Percentiles rank a stretch among this genome's conserved stretches.
Conservation (phyloP, 2,329 filamentous ascomycete genomes). For the Ophiognomonia clavigignenti-juglandacearum region DNA sequence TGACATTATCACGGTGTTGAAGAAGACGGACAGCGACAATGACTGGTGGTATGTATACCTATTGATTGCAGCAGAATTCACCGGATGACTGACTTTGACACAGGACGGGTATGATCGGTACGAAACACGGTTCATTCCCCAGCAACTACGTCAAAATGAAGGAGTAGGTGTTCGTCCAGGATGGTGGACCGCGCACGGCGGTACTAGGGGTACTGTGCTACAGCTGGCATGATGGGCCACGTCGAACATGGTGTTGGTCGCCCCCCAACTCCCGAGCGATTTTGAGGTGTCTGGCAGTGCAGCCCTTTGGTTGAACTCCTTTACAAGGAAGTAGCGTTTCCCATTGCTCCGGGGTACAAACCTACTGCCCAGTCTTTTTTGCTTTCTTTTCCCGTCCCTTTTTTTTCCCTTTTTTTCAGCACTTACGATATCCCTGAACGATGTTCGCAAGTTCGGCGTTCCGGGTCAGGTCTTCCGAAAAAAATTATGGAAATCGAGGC, state of each 20-base stretch:
- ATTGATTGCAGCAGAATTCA: background rate
- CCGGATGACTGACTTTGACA: conserved; percentile 10
- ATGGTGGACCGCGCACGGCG: background rate
- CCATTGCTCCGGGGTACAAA: too few relatives aligned
- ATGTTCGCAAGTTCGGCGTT: background rate
- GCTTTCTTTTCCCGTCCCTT: background rate
- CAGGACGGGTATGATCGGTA: conserved; percentile 84
- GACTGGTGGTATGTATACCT: conserved; percentile 78
- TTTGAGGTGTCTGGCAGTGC: too few relatives aligned
- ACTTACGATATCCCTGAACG: background rate
- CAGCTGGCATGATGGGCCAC: background rate
- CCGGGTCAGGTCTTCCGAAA: background rate
- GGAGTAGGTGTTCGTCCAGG: conserved; percentile 29
- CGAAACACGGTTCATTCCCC: conserved; percentile 86
- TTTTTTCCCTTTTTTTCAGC: background rate
- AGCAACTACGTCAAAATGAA: conserved; percentile 72
- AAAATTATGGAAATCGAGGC: background rate
- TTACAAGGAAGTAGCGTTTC: background rate
- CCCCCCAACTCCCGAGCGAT: too few relatives aligned
- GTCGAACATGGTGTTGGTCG: too few relatives aligned
- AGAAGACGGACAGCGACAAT: conserved; percentile 88
- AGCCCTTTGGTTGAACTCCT: too few relatives aligned
- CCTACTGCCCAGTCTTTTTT: background rate
- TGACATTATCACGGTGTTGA: conserved; percentile 89
- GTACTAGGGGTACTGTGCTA: background rate